phyloP scores from a whole-genome alignment of 2,329 filamentous ascomycete genomes.

The Colletotrichum cordylinicola region DNA sequence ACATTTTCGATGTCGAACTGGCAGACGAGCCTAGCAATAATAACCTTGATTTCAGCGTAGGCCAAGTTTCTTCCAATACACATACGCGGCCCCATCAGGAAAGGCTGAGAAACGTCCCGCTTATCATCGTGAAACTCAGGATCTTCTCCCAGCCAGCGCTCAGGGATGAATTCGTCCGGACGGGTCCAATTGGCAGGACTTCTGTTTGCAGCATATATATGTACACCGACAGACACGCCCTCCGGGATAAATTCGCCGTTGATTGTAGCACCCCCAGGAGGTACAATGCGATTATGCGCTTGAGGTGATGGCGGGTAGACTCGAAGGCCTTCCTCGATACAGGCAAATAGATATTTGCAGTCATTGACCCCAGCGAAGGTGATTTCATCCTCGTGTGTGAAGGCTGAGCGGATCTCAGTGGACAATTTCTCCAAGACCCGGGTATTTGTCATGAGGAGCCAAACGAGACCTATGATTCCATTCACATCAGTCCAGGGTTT shows the following conservation, averaged over 20 bases:
- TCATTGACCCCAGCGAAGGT: neutral
- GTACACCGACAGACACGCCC: constrained; percentile 36
- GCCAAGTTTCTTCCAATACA: constrained; percentile 56
- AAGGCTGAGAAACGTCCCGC: constrained; percentile 50
- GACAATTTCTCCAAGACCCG: constrained; percentile 32
- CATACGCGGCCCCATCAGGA: constrained; percentile 51
- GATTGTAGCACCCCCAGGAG: neutral
- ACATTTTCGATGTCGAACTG: constrained; percentile 49
- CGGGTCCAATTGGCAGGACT: constrained; percentile 42
- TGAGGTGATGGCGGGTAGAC: constrained; percentile 25
- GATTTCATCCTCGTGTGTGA: constrained; percentile 19
- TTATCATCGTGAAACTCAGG: constrained; percentile 31
- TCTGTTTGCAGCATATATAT: neutral
- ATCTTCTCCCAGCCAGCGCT: constrained; percentile 42
- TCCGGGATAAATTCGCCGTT: constrained; percentile 34
- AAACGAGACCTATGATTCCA: constrained; percentile 22
- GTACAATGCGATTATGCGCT: neutral
- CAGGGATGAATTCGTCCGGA: constrained; percentile 50
- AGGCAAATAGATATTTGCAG: constrained; percentile 29
- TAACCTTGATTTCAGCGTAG: constrained; percentile 52
- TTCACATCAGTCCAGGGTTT: too few relatives aligned
- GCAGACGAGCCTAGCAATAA: constrained; percentile 48
- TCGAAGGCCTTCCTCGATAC: constrained; percentile 29
- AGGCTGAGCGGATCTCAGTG: constrained; percentile 30
- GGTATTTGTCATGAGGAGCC: constrained; percentile 33